Evolutionary conservation across 768 basidiomycete genomes (phyloP).

Genomic region (Pisolithus marmoratus): DNA sequence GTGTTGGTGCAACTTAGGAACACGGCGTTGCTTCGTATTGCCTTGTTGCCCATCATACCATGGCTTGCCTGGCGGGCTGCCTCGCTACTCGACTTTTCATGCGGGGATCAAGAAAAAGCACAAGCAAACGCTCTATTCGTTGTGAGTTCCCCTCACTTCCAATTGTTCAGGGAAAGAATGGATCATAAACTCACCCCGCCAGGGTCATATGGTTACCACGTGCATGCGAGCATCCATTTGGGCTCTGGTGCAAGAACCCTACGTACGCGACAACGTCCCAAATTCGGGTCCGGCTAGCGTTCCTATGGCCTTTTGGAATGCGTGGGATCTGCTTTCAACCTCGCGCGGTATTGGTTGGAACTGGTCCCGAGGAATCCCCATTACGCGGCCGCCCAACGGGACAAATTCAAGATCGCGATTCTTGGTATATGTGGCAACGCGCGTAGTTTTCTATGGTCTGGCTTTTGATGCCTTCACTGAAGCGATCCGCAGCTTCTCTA

Average conservation of each 20-base stretch:
- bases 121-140: constrained; percentile 12
- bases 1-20: constrained; percentile 45
- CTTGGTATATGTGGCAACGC: constrained; percentile 5
- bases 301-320: constrained; percentile 16
- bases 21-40: constrained; percentile 36
- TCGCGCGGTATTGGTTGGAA: too few relatives aligned
- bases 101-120: constrained; percentile 8
- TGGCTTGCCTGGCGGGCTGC: constrained; percentile 40
- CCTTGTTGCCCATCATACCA: constrained; percentile 42
- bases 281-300: not conserved
- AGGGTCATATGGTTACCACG: constrained; percentile 13
- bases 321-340: constrained; percentile 19
- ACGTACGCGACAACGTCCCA: constrained; percentile 9
- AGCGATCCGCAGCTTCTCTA: constrained; percentile 25
- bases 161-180: not conserved
- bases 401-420: constrained; percentile 13
- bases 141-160: constrained; percentile 11
- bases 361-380: constrained; percentile 11
- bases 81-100: constrained; percentile 15
- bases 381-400: constrained; percentile 3
- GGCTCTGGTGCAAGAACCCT: constrained; percentile 14
- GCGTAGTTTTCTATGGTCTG: not conserved
- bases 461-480: constrained; percentile 9
- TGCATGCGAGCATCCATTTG: constrained; percentile 14
- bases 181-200: not conserved